Evolutionary conservation across 1,139 yeast species (phyloP), one percentile per base, ranked within the genome.

Genomic region (Candida sanyaensis): DNA sequence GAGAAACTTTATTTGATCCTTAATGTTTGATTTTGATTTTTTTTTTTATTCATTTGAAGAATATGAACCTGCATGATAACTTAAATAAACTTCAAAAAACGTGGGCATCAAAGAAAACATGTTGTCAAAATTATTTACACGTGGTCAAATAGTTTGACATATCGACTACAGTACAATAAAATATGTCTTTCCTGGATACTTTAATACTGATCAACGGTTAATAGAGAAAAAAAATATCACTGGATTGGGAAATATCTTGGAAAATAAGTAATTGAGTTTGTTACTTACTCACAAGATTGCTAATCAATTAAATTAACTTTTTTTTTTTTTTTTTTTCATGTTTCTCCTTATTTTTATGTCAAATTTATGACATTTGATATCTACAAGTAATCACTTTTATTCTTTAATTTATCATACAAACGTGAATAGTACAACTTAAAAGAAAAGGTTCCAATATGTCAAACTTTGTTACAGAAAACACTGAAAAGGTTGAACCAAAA

Each of bases 401-500:
- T 32, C 6, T 12, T 32, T 32, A 6, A 8, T 12, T 32, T 32
- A 32, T 26, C 4, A 26, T 26, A 17, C 21, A 17, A 17, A 17
- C 2, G 21, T 17, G 21, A 17, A 17, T 17, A 17, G 3, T 2
- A 17, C 21, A 17, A 17, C 21, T 3, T 17, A 17, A 17, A 17
- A 17, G 21, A 17, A 17, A 17, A 3, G n/a, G n/a, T n/a, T 26
- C 2, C 9, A n/a, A 4, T 12, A 36, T 36, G 39, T 23, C 29
- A 11, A 23, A 28, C 4, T 24, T 17, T 4, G 6, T 6, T n/a
- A 46, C 40, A 44, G 34, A 44, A 17, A 50, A 49, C 41, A 27
- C 34, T 13, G 48, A 49, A 29, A 44, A 49, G 38, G 41, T 41
- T 27, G 42, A 12, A n/a, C 34, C 41, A 13, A 37, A 36, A 23